These are phyloP conservation scores for Sugiyamaella pinicola DNA, from an alignment of 1,139 yeast species.

Conservation along the genomic window DNA sequence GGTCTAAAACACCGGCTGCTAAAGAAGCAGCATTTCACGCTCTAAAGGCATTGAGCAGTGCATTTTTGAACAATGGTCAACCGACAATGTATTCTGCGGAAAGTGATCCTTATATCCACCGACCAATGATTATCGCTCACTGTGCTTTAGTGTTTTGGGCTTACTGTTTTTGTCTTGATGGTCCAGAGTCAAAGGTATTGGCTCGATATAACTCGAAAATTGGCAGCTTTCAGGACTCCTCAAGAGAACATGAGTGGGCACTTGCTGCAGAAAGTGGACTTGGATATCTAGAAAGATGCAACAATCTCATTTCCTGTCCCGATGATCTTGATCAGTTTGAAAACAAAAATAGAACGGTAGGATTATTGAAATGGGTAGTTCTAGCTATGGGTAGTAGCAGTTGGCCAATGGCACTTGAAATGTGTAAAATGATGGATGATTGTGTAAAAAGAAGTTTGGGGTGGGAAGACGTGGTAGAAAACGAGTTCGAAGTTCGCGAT, in stretches of 20 bases:
- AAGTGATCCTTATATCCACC: conserved; percentile 53
- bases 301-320: conserved; percentile 10
- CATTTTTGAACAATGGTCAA: conserved; percentile 14
- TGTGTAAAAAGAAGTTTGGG: conserved; percentile 35
- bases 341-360: conserved; percentile 25
- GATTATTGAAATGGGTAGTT: conserved; percentile 30
- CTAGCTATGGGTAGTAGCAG: conserved; percentile 27
- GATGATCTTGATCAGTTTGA: conserved; percentile 24
- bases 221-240: conserved; percentile 11
- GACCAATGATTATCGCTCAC: conserved; percentile 56
- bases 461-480: conserved; percentile 27
- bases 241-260: conserved; percentile 27
- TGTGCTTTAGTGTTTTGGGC: conserved; percentile 59
- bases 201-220: conserved; percentile 10
- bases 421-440: conserved; percentile 28
- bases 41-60: conserved; percentile 19
- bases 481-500: conserved; percentile 20
- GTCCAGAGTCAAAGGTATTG: conserved; percentile 52
- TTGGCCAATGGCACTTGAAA: conserved; percentile 30
- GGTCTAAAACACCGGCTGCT: conserved; percentile 35
- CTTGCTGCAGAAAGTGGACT: conserved; percentile 27
- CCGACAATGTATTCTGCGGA: conserved; percentile 48
- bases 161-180: conserved; percentile 52
- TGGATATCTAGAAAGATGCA: conserved; percentile 23
- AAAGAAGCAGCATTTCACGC: conserved; percentile 37